A percentile compares a stretch with the other conserved stretches of the same genome.
These are phyloP conservation scores for Leccinum pellstonianum DNA, from an alignment of 768 basidiomycete species.

Conservation along the genomic window DNA sequence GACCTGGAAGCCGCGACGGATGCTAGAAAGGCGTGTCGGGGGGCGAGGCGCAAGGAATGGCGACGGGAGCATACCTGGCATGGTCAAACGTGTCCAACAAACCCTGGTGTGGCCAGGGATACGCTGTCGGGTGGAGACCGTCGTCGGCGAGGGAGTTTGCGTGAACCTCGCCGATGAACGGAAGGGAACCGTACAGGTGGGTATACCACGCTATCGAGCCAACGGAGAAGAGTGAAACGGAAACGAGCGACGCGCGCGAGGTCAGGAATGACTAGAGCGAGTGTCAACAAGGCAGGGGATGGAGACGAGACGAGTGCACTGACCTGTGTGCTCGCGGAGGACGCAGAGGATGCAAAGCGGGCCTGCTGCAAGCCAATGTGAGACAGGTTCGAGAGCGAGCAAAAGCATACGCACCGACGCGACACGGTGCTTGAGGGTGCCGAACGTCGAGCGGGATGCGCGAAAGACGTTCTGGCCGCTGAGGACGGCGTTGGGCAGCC, in stretches of 20 bases:
- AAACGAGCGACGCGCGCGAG: conserved; percentile 72
- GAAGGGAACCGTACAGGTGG: conserved; percentile 86
- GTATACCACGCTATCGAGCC: conserved; percentile 98
- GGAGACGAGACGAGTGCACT: conserved; percentile 20
- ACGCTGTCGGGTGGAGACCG: conserved; percentile 82
- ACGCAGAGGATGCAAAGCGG: conserved; percentile 69
- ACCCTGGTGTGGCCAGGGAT: conserved; percentile 94
- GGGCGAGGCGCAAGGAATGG: conserved; percentile 6
- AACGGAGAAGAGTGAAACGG: conserved; percentile 72
- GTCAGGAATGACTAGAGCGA: conserved; percentile 54
- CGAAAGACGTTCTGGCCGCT: conserved; percentile 52
- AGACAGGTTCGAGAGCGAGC: conserved; percentile 13
- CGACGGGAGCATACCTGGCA: conserved; percentile 65
- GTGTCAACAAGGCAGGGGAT: conserved; percentile 3
- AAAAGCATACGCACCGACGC: conserved; percentile 44
- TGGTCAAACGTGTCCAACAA: conserved; percentile 92
- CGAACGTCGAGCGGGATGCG: conserved; percentile 43
- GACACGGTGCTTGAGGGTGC: conserved; percentile 44
- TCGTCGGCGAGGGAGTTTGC: conserved; percentile 92
- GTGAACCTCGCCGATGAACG: conserved; percentile 88
- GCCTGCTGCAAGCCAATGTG: conserved; percentile 40
- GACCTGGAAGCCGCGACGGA: conserved; percentile 93
- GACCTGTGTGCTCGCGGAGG: conserved; percentile 64
- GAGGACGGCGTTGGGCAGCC: conserved; percentile 74
- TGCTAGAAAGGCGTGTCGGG: conserved; percentile 46